These are phyloP conservation scores for Sclerotinia trifoliorum DNA, from an alignment of 2,329 filamentous ascomycete species.

Conservation along the genomic window DNA sequence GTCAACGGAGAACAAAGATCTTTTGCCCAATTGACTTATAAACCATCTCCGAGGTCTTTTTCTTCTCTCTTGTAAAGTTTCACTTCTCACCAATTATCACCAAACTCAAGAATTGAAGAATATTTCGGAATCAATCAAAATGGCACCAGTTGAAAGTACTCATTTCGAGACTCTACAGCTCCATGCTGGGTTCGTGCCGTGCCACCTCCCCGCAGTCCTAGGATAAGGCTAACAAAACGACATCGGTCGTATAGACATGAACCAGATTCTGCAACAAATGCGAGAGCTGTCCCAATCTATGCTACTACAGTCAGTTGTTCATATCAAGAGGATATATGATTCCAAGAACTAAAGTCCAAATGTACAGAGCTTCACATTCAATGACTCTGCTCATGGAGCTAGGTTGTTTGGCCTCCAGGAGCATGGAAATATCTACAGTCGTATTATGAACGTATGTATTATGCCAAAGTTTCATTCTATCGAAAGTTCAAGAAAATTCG, in stretches of 20 bases:
- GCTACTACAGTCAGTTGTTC: slow-evolving; percentile 65
- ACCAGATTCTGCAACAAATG: slow-evolving; percentile 77
- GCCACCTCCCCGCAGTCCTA: slow-evolving; percentile 24
- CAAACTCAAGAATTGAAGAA: background rate
- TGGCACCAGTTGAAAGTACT: slow-evolving; percentile 43
- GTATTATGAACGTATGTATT: slow-evolving; percentile 77
- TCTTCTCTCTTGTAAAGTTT: too few relatives aligned
- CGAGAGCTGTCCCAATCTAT: slow-evolving; percentile 93
- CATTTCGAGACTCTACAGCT: slow-evolving; percentile 85
- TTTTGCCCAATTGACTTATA: background rate
- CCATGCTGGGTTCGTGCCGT: slow-evolving; percentile 67
- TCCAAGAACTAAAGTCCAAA: slow-evolving; percentile 24
- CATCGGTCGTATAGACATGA: slow-evolving; percentile 58
- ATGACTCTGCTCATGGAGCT: slow-evolving; percentile 94
- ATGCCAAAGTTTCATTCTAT: background rate
- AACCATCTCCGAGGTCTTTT: background rate
- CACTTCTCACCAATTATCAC: too few relatives aligned
- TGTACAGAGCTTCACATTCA: slow-evolving; percentile 78
- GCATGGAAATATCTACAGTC: slow-evolving; percentile 92
- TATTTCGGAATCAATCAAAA: background rate
- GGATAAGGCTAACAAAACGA: slow-evolving; percentile 25
- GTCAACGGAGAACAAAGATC: background rate
- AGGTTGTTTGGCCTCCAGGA: slow-evolving; percentile 96
- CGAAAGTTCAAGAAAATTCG: background rate
- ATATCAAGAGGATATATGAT: background rate